Base-by-base conservation (phyloP, 179 eudicot genomes). In the Beta corolliflora region DNA sequence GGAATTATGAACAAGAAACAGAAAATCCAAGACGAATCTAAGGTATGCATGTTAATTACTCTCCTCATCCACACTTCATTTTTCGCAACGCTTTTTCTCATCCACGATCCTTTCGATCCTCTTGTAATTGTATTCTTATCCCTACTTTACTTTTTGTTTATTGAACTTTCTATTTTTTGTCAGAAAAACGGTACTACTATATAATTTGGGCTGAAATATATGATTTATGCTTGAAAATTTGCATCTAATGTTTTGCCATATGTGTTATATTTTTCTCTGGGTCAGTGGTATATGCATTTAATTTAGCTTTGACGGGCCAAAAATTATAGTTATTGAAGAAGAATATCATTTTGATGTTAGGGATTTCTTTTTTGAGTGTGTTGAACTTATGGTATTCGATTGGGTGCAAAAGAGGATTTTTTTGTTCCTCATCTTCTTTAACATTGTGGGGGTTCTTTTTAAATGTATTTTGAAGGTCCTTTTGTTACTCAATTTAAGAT, bases 1-100 rank as follows among this genome's bases (percentile, higher is more conserved):
- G 41, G 41, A 36, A 36, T 36, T 36, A 78, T 67, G 81, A 78
- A 55, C 74, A 78, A 68, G 66, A 78, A 55, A 41, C 75, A 41
- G 21, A 78, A 78, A 78, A 68, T 78, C 50, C 75, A 12, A 9
- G 54, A 68, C n/a, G 74, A 68, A 18, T 19, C 36, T 44, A 78
- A 78, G 81, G 81, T 78, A 78, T 67, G 64, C 63, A 25, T 65
- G 25, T 50, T 48, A 48, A 36, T 36, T 36, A 36, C 41, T 36
- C 41, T 36, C 41, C 41, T 36, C 41, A 36, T 36, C 41, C 41
- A 36, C 3, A 36, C 3, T 2, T 36, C 41, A 36, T 36, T 36
- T 36, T 48, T 48, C 9, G 52, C 9, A 15, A 64, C 59, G 2
- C 59, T 63, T 71, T 46, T 31, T 48, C 5, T 4, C 45, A 36